Evolutionary conservation across 768 basidiomycete species (phyloP).

Genomic region (Lyophyllum shimeji): DNA sequence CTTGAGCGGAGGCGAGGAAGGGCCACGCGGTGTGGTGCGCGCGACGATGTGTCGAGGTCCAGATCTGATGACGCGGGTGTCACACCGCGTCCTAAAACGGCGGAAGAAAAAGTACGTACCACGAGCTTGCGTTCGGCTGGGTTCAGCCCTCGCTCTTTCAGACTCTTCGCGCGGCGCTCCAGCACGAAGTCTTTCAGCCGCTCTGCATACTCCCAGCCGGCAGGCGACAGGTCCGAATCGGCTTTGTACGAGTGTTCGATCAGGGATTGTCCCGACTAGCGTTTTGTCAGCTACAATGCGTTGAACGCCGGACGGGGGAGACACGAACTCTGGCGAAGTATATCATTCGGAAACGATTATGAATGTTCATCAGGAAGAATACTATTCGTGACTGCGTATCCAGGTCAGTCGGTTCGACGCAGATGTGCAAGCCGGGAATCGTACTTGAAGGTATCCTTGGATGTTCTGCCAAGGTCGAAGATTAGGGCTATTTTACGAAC

Average conservation of each 20-base stretch:
- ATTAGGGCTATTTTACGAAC: neutral
- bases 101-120: conserved; percentile 45
- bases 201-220: conserved; percentile 95
- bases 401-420: conserved; percentile 1
- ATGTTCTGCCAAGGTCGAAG: conserved; percentile 47
- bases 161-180: conserved; percentile 73
- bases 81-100: neutral
- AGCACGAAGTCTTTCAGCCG: conserved; percentile 87
- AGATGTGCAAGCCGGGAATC: conserved; percentile 7
- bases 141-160: conserved; percentile 69
- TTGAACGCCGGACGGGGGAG: neutral
- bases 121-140: conserved; percentile 62
- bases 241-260: conserved; percentile 99
- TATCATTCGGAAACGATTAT: conserved; percentile 89
- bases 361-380: conserved; percentile 99
- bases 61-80: conserved; percentile 57
- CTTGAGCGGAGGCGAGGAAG: conserved; percentile 53
- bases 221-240: conserved; percentile 93
- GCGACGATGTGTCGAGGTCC: conserved; percentile 93
- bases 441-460: conserved; percentile 83
- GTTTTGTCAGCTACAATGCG: neutral
- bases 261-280: conserved; percentile 93
- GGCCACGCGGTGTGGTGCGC: conserved; percentile 98
- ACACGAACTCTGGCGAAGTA: conserved; percentile 88
- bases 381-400: conserved; percentile 80